Base-by-base conservation (phyloP, 129 eudicot species). In the Flaveria robusta region DNA sequence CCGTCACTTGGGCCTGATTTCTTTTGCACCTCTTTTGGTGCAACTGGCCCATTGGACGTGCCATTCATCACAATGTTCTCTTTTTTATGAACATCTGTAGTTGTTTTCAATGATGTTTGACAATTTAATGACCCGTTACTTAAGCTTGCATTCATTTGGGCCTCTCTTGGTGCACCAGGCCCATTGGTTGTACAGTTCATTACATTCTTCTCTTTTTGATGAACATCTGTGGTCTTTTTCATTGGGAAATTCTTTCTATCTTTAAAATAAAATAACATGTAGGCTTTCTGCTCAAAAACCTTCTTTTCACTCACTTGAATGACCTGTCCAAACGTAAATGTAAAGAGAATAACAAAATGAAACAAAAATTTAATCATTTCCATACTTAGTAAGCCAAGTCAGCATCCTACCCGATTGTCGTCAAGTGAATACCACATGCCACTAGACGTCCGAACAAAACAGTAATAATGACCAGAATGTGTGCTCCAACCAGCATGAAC, bases 401-500 rank as follows among this genome's bases (percentile, higher is more conserved):
- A 23, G 37, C 66, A 62, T 13, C 68, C 18, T 87, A 94, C 99
- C 94, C 86, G 86, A 78, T 91, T 91, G 86, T 94, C 99, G 47
- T 94, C 97, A 68, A 91, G 97, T 23, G 90, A 79, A 84, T 89
- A 91, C 99, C 99, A 94, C 87, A 89, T 80, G 84, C 96, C 99
- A 77, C 89, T 94, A 64, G 99, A 94, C 45, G 99, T 86, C 63
- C 99, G 85, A 62, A 94, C 89, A 86, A 85, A 94, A 78, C 96
- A 94, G 85, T 91, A 94, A 68, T 94, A 94, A 58, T 94, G 99
- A 69, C 99, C 97, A 56, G 92, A 94, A 86, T 86, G 99, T 43
- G 99, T 94, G 80, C 96, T 94, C 97, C 99, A 85, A 74, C 99
- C 99, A 75, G 96, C 92, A 91, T 94, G 99, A 87, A 94, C 99